Base-by-base conservation (phyloP, 148 eudicot species). In the Silene uniflora region DNA sequence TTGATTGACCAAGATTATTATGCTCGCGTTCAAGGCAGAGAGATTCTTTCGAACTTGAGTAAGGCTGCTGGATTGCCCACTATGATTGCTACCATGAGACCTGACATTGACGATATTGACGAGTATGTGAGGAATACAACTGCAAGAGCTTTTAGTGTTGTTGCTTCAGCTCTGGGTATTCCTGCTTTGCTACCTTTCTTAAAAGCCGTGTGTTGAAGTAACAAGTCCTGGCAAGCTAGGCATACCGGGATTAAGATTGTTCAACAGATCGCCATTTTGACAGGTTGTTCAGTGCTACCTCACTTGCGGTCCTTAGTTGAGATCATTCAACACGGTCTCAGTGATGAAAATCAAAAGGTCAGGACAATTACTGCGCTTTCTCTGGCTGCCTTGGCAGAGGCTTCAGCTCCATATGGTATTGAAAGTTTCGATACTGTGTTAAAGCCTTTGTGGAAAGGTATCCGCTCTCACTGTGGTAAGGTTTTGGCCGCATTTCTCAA, bases 51-150 rank as follows among this genome's bases (percentile, higher is more conserved):
- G 4, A 94, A 94, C 87, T 88, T 94, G 64, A 94, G 98, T 76
- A 94, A 94, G 81, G 98, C 98, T 74, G 97, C 97, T 80, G 98
- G 98, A 1, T 85, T 94, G 84, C 97, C 98, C 42, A 94, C 98
- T 70, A 94, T 94, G 98, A 94, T 94, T 84, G 98, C 98, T 84
- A 97, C 98, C 46, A 93, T 94, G 98, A 92, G 98, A 62, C 98
- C 98, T 0, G 98, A 94, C 85, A 94, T 94, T 64, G 98, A 94
- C 80, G 91, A 94, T 72, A 94, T 94, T 78, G 98, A 94, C 73
- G 98, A 94, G 73, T 94, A 94, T 75, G 98, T 94, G 61, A 87
- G 98, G 67, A 94, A 94, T 79, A 94, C 98, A 67, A 94, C 98
- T 47, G 98, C 98, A n/a, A 87, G 98, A 77, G 98, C 98, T 76